These are phyloP conservation scores for Vicia faba DNA, from an alignment of 306 rosid genomes.

Conservation along the genomic window DNA sequence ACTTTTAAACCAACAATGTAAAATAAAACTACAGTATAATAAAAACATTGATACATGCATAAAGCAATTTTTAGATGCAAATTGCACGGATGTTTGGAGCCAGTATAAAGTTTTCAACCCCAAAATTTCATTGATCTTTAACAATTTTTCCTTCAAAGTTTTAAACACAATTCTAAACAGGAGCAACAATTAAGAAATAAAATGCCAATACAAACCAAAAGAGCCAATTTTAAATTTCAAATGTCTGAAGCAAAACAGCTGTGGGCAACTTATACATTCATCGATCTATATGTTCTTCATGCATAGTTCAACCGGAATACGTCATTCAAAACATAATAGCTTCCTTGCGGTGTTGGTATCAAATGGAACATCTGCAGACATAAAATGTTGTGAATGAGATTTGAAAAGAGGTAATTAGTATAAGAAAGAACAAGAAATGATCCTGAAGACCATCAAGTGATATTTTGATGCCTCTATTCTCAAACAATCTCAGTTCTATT, in stretches of 20 bases:
- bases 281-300: constrained; percentile 43
- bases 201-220: constrained; percentile 44
- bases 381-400: neutral
- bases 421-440: neutral
- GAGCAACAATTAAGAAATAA: constrained; percentile 36
- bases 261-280: constrained; percentile 31
- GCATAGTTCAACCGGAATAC: constrained; percentile 96
- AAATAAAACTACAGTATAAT: neutral
- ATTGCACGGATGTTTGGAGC: constrained; percentile 1
- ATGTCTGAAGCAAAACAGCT: constrained; percentile 43
- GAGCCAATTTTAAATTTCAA: constrained; percentile 41
- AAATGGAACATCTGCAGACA: constrained; percentile 89
- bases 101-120: constrained; percentile 37
- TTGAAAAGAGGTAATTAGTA: neutral
- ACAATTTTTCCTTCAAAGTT: constrained; percentile 39
- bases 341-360: constrained; percentile 89
- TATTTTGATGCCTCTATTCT: neutral
- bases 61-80: constrained; percentile 5
- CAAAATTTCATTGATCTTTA: constrained; percentile 34
- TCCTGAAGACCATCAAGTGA: neutral
- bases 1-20: neutral
- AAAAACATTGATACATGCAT: constrained; percentile 5
- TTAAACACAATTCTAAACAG: constrained; percentile 41
- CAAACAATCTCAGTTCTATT: neutral
- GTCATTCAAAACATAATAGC: constrained; percentile 88